Conservation (phyloP, 805 yeast species). For the Isabelozyma rhagii region DNA sequence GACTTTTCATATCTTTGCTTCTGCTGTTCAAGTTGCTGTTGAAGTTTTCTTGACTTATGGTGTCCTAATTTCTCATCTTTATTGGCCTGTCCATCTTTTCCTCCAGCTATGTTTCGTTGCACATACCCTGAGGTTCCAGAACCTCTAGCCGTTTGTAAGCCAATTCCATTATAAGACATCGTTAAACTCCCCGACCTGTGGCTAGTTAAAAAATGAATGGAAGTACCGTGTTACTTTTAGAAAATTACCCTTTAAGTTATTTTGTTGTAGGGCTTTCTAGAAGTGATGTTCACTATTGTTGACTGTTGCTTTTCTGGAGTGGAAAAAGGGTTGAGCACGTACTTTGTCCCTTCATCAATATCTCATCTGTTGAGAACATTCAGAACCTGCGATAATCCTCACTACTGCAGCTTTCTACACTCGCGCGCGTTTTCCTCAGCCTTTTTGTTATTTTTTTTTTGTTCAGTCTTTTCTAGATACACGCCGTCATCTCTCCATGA, state of each 20-base stretch:
- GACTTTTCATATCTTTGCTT: slow-evolving; percentile 15
- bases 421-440: neutral
- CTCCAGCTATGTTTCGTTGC: slow-evolving; percentile 40
- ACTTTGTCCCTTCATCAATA: too few relatives aligned
- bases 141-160: slow-evolving; percentile 55
- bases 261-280: neutral
- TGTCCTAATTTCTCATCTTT: slow-evolving; percentile 30
- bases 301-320: too few relatives aligned
- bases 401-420: neutral
- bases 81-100: slow-evolving; percentile 13
- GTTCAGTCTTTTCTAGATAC: too few relatives aligned
- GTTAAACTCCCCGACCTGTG: neutral
- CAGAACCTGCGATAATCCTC: too few relatives aligned
- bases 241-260: neutral
- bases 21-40: slow-evolving; percentile 12
- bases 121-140: slow-evolving; percentile 63
- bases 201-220: neutral
- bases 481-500: neutral
- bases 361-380: too few relatives aligned
- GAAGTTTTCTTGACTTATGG: slow-evolving; percentile 32
- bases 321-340: too few relatives aligned
- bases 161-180: slow-evolving; percentile 60
- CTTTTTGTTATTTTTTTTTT: too few relatives aligned
- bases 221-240: neutral
- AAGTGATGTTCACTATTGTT: neutral